Evolutionary conservation across 176 grass and related monocot species (phyloP).

Genomic region (Carex pumila): DNA sequence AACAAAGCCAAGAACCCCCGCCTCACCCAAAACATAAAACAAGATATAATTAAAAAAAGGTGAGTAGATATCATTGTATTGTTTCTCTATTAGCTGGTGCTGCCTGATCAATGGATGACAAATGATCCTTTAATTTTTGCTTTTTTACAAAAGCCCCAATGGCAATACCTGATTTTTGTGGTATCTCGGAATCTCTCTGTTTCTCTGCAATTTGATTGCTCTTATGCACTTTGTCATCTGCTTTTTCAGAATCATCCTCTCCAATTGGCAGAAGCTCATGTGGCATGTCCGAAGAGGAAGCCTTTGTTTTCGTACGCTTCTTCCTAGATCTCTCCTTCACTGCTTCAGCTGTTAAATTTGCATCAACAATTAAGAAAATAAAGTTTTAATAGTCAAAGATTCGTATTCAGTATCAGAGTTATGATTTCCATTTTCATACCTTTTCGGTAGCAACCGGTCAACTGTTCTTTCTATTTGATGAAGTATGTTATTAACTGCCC

Average conservation of each 20-base stretch:
- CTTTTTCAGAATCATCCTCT: conserved; percentile 21
- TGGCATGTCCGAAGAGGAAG: conserved; percentile 22
- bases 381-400: not conserved
- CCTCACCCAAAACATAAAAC: not conserved
- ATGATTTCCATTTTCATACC: not conserved
- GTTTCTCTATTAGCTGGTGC: not conserved
- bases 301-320: conserved; percentile 38
- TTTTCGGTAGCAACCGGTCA: no score
- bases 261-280: conserved; percentile 20
- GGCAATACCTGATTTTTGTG: conserved; percentile 6
- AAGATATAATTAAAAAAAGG: not conserved
- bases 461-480: not conserved
- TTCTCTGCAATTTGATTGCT: not conserved
- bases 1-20: not conserved
- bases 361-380: conserved; percentile 19
- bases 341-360: conserved; percentile 20
- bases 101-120: not conserved
- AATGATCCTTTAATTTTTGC: not conserved
- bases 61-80: not conserved
- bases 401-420: not conserved
- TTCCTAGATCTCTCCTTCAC: conserved; percentile 20
- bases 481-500: not conserved
- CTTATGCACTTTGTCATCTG: conserved; percentile 10
- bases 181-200: not conserved
- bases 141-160: not conserved